Evolutionary conservation across 192 early-diverging fungal species (phyloP), one percentile per base, ranked within the genome.

Genomic region (Mortierella claussenii): DNA sequence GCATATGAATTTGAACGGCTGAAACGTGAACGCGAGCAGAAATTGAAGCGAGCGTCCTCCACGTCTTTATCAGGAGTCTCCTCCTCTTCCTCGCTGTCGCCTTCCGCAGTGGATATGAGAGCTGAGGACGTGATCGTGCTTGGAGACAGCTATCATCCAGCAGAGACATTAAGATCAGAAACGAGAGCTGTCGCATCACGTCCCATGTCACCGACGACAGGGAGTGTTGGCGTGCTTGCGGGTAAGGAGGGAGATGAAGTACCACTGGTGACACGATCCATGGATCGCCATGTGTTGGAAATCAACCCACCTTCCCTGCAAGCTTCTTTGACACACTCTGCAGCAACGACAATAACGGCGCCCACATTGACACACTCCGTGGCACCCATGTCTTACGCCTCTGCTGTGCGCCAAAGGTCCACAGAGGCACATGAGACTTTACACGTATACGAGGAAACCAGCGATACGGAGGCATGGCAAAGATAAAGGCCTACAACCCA

Each of bases 391-490:
- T 37, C 57, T 6, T 76, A 66, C 33, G 64, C 63, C 13, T 54
- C 71, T 28, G 71, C 52, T 27, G 58, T 62, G 9, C 49, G 64
- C n/a, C 50, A 56, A 1, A 44, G 32, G 2, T 17, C 32, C 18
- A 55, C 24, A 48, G 21, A 43, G 17, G 24, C 12, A 31, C 59
- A 52, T 43, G 45, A 60, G 24, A 27, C 54, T 27, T 44, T 51
- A 4, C 70, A 57, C 28, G 18, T 45, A 10, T 76, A 76, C n/a
- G 73, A 76, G 15, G 58, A 61, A 51, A 61, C 64, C 5, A 76
- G 73, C 20, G 64, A 76, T 24, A 76, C 73, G 11, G 73, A 76
- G 45, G 73, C 65, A 48, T 76, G 73, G 73, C 57, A 55, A 26
- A 12, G n/a, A 45, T 57, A 55, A 32, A 1, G 7, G 18, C 20